Base-by-base conservation (phyloP, 345 rosid species). In the Citrus sinensis region DNA sequence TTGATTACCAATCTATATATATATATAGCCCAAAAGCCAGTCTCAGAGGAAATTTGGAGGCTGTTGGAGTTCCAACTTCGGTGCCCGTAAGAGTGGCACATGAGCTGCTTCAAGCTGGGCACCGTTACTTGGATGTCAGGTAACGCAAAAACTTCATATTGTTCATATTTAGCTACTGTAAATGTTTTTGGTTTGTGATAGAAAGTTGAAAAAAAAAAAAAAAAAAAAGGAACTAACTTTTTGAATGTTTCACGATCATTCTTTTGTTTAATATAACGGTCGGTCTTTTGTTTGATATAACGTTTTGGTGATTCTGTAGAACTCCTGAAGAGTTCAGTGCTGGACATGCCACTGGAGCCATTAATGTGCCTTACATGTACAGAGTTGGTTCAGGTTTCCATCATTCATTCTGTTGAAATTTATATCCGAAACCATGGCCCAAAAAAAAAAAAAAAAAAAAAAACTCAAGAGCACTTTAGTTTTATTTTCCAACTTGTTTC, bases 21-120 rank as follows among this genome's bases (percentile, higher is more conserved):
- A 17, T 46, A 54, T 81, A 62, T 74, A 88, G 90, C 61, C 66
- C 83, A 0, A 87, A 82, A 67, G 84, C 87, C 16, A 65, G 76
- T 35, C 42, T 73, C 40, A 75, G 85, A 79, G 81, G 78, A 24
- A 83, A 83, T 63, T 37, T 76, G 82, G 90, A 87, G 74, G 87
- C 88, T 14, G 81, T 74, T 5, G 89, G 88, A 60, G 82, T 85
- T 75, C 97, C 97, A 7, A 81, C 90, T 62, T 95, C 99, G 6
- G 99, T 95, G 42, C 99, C 98, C 0, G 97, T 93, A 9, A 80
- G 97, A 81, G 96, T 95, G 37, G 99, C 99, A 0, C 90, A 78
- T 24, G 98, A 95, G 83, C 93, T 95, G 80, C 89, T 89, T 80
- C 96, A 83, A 78, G 99, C 99, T 17, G 98, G 98, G 2, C 92